Evolutionary conservation across 352 stramenopile species (phyloP).

Genomic region (Hyaloperonospora brassicae): DNA sequence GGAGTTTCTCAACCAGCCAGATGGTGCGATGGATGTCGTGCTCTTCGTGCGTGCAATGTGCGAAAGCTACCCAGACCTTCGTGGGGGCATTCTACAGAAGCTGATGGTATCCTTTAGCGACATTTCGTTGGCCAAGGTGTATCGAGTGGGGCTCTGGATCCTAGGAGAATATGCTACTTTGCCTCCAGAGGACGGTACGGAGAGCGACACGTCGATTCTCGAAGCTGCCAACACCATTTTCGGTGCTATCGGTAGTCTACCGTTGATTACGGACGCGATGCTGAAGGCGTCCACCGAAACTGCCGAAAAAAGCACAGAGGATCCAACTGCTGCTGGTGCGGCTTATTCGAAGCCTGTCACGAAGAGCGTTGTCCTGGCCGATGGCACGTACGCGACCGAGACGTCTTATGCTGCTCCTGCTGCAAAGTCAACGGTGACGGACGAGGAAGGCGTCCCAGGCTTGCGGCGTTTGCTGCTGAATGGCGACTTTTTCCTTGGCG

Average conservation of each 20-base stretch:
- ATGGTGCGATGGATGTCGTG: constrained; percentile 97
- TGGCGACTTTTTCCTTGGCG: constrained; percentile 96
- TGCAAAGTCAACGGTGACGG: constrained; percentile 28
- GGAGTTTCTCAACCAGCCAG: constrained; percentile 94
- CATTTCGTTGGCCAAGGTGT: constrained; percentile 92
- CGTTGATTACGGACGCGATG: constrained; percentile 53
- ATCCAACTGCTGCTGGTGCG: constrained; percentile 24
- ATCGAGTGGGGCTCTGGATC: constrained; percentile 96
- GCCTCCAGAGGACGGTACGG: constrained; percentile 29
- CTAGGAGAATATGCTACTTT: constrained; percentile 89
- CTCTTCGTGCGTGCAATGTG: constrained; percentile 98
- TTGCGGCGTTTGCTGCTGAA: constrained; percentile 87
- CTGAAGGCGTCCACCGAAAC: constrained; percentile 33
- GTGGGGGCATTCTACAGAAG: constrained; percentile 90
- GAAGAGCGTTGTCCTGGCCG: constrained; percentile 97
- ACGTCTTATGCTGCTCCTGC: constrained; percentile 79
- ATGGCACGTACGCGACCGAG: constrained; percentile 99
- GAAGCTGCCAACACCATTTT: constrained; percentile 85
- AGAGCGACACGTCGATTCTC: constrained; percentile 69
- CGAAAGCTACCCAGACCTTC: constrained; percentile 92
- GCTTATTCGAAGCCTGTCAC: constrained; percentile 88
- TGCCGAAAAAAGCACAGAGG: constrained; percentile 14
- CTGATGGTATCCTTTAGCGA: constrained; percentile 91
- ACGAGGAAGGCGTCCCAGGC: constrained; percentile 58
- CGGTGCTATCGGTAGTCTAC: constrained; percentile 68